phyloP scores from a whole-genome alignment of 805 yeast genomes.

The Lipomyces yamadae region DNA sequence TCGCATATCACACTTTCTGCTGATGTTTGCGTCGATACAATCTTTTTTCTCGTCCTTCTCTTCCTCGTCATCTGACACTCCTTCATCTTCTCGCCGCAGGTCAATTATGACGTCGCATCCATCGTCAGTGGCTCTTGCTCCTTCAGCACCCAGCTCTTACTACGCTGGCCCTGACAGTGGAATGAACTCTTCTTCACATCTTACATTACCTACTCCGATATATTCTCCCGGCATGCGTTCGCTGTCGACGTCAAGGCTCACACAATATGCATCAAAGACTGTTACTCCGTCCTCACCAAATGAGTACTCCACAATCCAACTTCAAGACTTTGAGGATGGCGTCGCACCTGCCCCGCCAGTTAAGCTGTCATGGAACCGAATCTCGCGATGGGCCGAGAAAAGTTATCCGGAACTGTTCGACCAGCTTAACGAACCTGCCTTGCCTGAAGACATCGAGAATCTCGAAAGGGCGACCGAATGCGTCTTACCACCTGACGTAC shows the following conservation, averaged over 20 bases:
- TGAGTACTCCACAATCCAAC: slow-evolving; percentile 43
- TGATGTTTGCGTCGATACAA: slow-evolving; percentile 13
- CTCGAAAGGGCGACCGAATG: slow-evolving; percentile 82
- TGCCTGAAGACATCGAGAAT: slow-evolving; percentile 75
- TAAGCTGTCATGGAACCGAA: slow-evolving; percentile 81
- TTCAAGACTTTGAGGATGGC: slow-evolving; percentile 57
- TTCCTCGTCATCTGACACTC: background rate
- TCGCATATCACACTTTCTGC: background rate
- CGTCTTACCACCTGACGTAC: slow-evolving; percentile 76
- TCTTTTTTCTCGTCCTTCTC: slow-evolving; percentile 8
- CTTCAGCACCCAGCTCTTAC: slow-evolving; percentile 2
- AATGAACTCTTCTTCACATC: slow-evolving; percentile 16
- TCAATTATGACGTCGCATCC: slow-evolving; percentile 13
- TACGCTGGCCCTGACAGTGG: slow-evolving; percentile 6
- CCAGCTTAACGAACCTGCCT: slow-evolving; percentile 77
- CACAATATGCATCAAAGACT: background rate
- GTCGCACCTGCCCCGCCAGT: slow-evolving; percentile 66
- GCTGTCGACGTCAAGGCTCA: slow-evolving; percentile 26
- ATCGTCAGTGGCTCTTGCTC: slow-evolving; percentile 17
- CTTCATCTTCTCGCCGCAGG: slow-evolving; percentile 5
- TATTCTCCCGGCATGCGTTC: slow-evolving; percentile 37
- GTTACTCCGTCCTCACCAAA: background rate
- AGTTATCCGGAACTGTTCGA: slow-evolving; percentile 82
- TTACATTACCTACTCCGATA: slow-evolving; percentile 24
- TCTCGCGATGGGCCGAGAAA: slow-evolving; percentile 79